Conservation (phyloP, 2,329 filamentous ascomycete genomes). For the Endothia cerciana region DNA sequence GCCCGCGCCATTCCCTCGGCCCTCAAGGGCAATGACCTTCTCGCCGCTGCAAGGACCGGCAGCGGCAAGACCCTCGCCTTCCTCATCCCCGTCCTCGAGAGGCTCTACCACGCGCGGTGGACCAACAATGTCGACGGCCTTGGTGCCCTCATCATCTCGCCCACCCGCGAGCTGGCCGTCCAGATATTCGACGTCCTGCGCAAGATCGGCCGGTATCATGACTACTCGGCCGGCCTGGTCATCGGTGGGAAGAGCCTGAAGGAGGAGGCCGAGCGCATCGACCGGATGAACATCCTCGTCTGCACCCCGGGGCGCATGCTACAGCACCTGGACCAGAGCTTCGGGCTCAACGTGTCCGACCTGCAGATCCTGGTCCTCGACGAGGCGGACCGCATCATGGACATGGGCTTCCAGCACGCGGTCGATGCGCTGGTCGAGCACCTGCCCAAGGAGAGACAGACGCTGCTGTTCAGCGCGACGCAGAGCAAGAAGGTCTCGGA, state of each 20-base stretch:
- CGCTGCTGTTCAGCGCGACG: slow-evolving; percentile 92
- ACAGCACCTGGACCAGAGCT: slow-evolving; percentile 94
- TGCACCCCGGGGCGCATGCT: slow-evolving; percentile 94
- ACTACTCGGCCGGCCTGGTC: slow-evolving; percentile 88
- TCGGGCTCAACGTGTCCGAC: slow-evolving; percentile 86
- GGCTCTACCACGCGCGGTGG: slow-evolving; percentile 86
- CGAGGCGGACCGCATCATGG: slow-evolving; percentile 94
- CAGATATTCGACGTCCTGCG: slow-evolving; percentile 95
- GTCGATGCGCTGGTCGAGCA: slow-evolving; percentile 94
- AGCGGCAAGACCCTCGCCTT: slow-evolving; percentile 96
- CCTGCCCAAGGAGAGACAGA: slow-evolving; percentile 83
- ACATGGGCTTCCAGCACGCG: slow-evolving; percentile 92
- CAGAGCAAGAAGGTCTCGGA: slow-evolving; percentile 95
- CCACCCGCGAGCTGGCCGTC: slow-evolving; percentile 91
- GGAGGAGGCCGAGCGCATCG: slow-evolving; percentile 75
- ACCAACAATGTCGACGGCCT: slow-evolving; percentile 82
- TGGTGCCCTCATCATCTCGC: slow-evolving; percentile 89
- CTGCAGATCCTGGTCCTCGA: slow-evolving; percentile 92
- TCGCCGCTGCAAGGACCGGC: slow-evolving; percentile 93
- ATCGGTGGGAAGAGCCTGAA: slow-evolving; percentile 91
- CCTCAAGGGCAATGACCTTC: slow-evolving; percentile 82
- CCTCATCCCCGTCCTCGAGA: slow-evolving; percentile 87
- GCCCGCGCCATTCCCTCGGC: slow-evolving; percentile 85
- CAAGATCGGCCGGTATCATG: slow-evolving; percentile 86
- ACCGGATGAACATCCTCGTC: slow-evolving; percentile 93